phyloP scores from a whole-genome alignment of 495 filamentous ascomycete species.

The Annulohypoxylon stygium region DNA sequence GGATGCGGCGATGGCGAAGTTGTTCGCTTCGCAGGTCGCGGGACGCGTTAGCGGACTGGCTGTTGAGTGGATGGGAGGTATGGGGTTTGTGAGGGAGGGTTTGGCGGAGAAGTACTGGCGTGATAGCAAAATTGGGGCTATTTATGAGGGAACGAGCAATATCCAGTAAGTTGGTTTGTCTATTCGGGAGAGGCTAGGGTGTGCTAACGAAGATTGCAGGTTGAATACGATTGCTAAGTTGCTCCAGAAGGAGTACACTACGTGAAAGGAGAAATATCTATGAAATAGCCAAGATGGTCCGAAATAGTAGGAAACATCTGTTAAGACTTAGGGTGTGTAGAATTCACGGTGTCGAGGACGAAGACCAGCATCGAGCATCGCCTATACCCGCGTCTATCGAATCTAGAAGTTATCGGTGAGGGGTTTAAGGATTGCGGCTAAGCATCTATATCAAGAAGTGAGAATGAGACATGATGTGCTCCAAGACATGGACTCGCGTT shows the following conservation, averaged over 20 bases:
- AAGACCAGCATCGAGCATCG: not conserved
- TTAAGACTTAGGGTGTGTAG: not conserved
- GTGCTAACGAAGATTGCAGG: conserved; percentile 75
- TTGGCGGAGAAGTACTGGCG: conserved; percentile 98
- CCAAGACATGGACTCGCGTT: not conserved
- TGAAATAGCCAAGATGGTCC: not conserved
- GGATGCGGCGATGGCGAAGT: conserved; percentile 98
- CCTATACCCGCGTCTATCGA: conserved; percentile 5
- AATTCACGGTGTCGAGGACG: not conserved
- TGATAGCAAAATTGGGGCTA: conserved; percentile 98
- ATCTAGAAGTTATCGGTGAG: not conserved
- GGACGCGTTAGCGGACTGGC: conserved; percentile 86
- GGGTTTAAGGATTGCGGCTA: conserved; percentile 5
- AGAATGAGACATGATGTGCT: not conserved
- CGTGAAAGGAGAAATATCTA: conserved; percentile 48
- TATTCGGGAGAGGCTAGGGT: not conserved
- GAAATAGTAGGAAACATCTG: not conserved
- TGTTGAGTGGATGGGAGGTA: conserved; percentile 99
- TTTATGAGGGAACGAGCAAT: conserved; percentile 93
- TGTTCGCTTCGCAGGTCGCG: conserved; percentile 94
- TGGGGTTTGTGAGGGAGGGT: conserved; percentile 95
- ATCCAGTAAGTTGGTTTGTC: conserved; percentile 62
- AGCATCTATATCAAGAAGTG: not conserved
- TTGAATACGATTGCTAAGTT: conserved; percentile 94
- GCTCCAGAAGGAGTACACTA: conserved; percentile 90